Base-by-base conservation (phyloP, 1,139 yeast species). In the Blastobotrys proliferans region DNA sequence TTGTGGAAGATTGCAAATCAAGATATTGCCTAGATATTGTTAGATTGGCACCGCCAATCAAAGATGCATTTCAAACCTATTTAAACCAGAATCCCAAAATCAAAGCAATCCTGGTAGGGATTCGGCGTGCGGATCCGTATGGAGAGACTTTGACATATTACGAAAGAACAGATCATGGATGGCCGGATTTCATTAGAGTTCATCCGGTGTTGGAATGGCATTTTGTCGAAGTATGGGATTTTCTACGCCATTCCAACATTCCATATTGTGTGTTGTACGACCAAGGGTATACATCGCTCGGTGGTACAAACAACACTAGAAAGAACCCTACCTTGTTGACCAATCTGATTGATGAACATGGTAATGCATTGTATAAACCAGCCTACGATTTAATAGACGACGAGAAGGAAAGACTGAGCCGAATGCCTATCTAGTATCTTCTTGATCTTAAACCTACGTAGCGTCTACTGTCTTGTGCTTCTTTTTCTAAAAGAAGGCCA, bases 171-270 rank as follows among this genome's bases (percentile, higher is more conserved):
- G 95, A 87, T 58, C 82, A 78, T 49, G 79, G 86, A 41, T 87
- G 96, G 96, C 96, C 96, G n/a, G 66, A 69, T 29, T 87, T 87
- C 58, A 63, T 80, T 51, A 66, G 96, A 36, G 70, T 86, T 8
- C 92, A 86, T 55, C 95, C 96, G 0, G 81, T 87, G 10, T 69
- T 87, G 39, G 83, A 83, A 43, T 87, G 95, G 95, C 74, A 74
- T 35, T 85, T 83, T 54, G 74, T 72, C 21, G 86, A 86, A 46
- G 72, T 87, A 3, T 87, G 96, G 96, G 81, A 76, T 53, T 68
- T 78, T 45, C 67, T 83, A 44, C 58, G 75, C 28, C 71, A 68
- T 2, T 62, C 77, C 35, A 56, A 70, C 24, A 65, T 82, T 18
- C 69, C 70, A 1, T 87, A 87, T 62, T 87, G 95, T 57, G 47